Evolutionary conservation across 2,329 filamentous ascomycete species (phyloP), one percentile per base, ranked within the genome.

Genomic region (Fusarium palustre): DNA sequence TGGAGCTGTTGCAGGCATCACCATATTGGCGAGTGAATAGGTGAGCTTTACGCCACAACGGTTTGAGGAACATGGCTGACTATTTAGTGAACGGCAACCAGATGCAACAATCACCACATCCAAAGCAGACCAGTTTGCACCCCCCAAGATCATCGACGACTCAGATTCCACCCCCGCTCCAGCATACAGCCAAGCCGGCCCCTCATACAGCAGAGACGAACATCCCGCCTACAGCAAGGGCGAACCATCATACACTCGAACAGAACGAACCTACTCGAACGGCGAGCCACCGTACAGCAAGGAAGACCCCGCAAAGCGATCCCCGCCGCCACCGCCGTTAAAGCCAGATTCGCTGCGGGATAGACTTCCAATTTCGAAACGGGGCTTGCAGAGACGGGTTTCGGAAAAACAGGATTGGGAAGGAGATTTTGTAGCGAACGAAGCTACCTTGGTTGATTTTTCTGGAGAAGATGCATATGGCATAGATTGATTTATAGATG

Each of bases 391-490:
- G 33, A 58, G 48, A 46, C 41, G 42, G 13, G 31, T 71, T 25
- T 59, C 53, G 12, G 64, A 71, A 25, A 47, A 66, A 54, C 55
- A 52, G 48, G 39, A 46, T 12, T 71, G 68, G 68, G 65, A 71
- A 25, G 42, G 45, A 3, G 68, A 71, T 9, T 71, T 69, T 54
- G 45, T 66, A 11, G 60, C 60, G 7, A 59, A 71, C 34, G 68
- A 71, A 52, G 68, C 68, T 9, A 71, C 68, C 7, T 36, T 71
- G 45, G 66, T 71, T 42, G 66, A 71, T 42, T 71, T 71, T 59
- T 63, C 68, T 3, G 65, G 66, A 10, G 49, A 49, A 46, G 57
- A 71, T 31, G 60, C 46, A 18, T 64, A 63, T 22, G 54, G 53
- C 30, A 47, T 69, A 67, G 60, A 64, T 64, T 64, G 45, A 64